Evolutionary conservation across 140 eudicot genomes (phyloP), one percentile per base, ranked within the genome.

Genomic region (Senecio squalidus): DNA sequence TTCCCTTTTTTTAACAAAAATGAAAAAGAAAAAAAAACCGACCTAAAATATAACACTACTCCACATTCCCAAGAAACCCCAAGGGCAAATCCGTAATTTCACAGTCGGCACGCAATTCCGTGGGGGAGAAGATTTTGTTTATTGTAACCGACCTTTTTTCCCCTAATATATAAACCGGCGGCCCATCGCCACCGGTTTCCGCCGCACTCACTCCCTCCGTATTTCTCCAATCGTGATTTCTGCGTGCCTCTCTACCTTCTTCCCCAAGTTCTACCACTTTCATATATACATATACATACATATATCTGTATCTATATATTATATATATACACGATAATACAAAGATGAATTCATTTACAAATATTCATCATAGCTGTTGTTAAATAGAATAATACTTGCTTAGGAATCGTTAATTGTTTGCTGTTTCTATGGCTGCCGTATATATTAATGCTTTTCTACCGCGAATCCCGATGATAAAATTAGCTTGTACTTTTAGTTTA

Each of bases 161-260:
- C 15, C 13, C 6, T 44, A 7, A 22, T 44, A 60, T 49, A 45
- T 15, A 67, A 58, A 71, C 71, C 53, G 66, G 36, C 46, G n/a
- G 59, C 55, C 45, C 51, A 5, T 9, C 8, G 65, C 76, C 76
- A 11, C 65, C 65, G n/a, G 76, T 71, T 71, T 71, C 70, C 60
- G 66, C 52, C 59, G 70, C 70, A 30, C 61, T 29, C 18, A 34
- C 75, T 39, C 53, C 38, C 29, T 17, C 18, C 23, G 8, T 9
- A 6, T 31, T 4, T 31, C 38, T 10, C 5, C 3, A 6, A 21
- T 30, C 15, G 50, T 25, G 4, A 11, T 3, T 0, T 5, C 51
- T 53, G 11, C 15, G 54, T 31, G 44, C 38, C 74, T 18, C 29
- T 60, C 49, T 62, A 69, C 75, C 62, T 69, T 68, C 69, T 69